Base-by-base conservation (phyloP, 805 yeast genomes). In the Teunomyces funiuensis region DNA sequence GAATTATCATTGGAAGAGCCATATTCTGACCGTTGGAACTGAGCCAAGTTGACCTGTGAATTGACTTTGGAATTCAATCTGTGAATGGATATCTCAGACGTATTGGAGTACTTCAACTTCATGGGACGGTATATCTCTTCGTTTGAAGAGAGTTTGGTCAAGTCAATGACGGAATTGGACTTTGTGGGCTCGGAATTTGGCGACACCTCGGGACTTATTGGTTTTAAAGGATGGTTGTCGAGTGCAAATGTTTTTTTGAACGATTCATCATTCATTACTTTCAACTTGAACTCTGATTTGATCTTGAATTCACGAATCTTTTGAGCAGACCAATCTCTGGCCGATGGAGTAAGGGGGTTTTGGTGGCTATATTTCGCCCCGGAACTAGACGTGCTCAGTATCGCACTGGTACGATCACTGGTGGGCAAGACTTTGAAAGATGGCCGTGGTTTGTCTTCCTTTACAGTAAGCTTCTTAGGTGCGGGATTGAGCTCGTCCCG, bases 131-230 rank as follows among this genome's bases (percentile, higher is more conserved):
- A 63, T 26, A 65, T 63, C 10, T 64, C 71, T 39, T 65, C 60
- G 45, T 65, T 62, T 25, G 58, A 57, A 11, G 51, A 38, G 26
- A 69, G 47, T 41, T 67, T 67, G 19, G 64, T 50, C 37, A 70
- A 55, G 46, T 70, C 73, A 17, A 70, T 63, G 11, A 69, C 66
- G 5, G 73, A 66, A 43, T 70, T 70, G 37, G 60, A 54, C 40
- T 72, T 50, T 9, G 73, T 63, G 5, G 76, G 74, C 41, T 63
- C 69, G 5, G 71, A 63, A 20, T 48, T 59, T 17, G 76, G 76
- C 15, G 73, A 66, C 2, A 69, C 66, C 42, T 66, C 73, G 3
- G 76, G 76, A 33, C 67, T 59, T 6, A 61, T 52, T 4, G 73
- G 73, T 29, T 54, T 54, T 13, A 34, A 27, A 0, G 76, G 76